These are phyloP conservation scores for Hanseniaspora thailandica DNA, from an alignment of 805 yeast species.

Conservation along the genomic window DNA sequence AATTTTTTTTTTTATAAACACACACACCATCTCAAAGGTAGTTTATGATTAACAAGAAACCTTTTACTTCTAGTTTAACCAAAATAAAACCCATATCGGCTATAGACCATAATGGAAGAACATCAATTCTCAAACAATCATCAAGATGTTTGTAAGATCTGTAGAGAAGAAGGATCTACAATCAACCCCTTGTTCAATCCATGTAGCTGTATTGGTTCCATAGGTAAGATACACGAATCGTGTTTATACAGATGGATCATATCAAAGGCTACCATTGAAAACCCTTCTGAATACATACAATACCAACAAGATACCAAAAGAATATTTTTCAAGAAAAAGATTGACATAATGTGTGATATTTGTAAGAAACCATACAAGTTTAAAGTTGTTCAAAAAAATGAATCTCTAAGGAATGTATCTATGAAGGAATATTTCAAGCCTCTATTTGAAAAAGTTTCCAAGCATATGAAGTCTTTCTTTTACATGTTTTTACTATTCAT, in stretches of 20 bases:
- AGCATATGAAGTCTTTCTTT: not conserved
- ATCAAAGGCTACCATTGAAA: constrained; percentile 34
- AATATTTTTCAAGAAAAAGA: constrained; percentile 24
- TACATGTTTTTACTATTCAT: not conserved
- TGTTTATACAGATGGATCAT: constrained; percentile 79
- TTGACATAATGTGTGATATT: constrained; percentile 67
- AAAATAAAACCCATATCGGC: not conserved
- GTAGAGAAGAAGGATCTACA: constrained; percentile 78
- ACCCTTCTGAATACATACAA: not conserved
- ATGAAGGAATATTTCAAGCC: not conserved
- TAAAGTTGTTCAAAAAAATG: constrained; percentile 48
- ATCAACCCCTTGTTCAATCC: constrained; percentile 80
- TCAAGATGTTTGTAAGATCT: constrained; percentile 65
- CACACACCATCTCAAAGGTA: too few species aligned
- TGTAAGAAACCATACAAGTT: constrained; percentile 68
- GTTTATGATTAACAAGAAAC: too few species aligned
- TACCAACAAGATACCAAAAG: constrained; percentile 23
- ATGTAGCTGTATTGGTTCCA: constrained; percentile 88
- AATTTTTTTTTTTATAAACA: too few species aligned
- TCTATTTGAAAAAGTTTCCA: not conserved
- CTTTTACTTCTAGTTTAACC: too few species aligned
- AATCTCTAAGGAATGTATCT: constrained; percentile 2
- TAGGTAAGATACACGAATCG: constrained; percentile 84
- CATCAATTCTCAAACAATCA: not conserved
- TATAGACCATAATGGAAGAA: not conserved